Conservation (phyloP, 768 basidiomycete genomes). For the Termitomyces sp. region DNA sequence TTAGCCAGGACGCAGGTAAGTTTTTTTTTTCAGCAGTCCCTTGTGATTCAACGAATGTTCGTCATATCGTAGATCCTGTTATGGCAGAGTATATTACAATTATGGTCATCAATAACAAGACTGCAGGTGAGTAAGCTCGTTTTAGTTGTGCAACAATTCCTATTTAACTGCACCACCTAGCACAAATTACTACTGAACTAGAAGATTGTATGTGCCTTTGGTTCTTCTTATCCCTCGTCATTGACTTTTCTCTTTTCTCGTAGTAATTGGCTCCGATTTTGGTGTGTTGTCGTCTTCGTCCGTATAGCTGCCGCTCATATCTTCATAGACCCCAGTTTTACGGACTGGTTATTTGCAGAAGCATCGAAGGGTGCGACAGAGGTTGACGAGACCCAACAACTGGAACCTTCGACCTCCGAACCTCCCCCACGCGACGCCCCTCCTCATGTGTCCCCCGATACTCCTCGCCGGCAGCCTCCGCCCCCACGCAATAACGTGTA, state of each 20-base stretch:
- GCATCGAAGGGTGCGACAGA: constrained; percentile 66
- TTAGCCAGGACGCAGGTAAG: constrained; percentile 72
- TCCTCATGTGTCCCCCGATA: constrained; percentile 28
- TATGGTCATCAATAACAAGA: constrained; percentile 93
- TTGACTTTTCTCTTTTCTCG: constrained; percentile 1
- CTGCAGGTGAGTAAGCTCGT: constrained; percentile 43
- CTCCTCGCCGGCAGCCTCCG: constrained; percentile 38
- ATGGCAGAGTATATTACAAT: constrained; percentile 96
- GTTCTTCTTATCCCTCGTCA: neutral
- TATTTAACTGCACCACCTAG: constrained; percentile 30
- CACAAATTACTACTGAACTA: constrained; percentile 83
- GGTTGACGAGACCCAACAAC: constrained; percentile 33
- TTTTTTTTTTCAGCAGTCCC: constrained; percentile 10
- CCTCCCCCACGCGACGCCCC: constrained; percentile 26
- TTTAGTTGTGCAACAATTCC: neutral
- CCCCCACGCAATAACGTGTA: constrained; percentile 56
- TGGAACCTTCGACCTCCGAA: constrained; percentile 29
- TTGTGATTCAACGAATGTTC: neutral
- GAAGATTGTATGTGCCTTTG: constrained; percentile 57
- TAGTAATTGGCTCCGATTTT: constrained; percentile 77
- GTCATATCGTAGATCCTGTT: constrained; percentile 57
- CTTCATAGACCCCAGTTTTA: constrained; percentile 68
- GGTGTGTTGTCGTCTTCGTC: constrained; percentile 36
- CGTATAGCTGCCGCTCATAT: constrained; percentile 10
- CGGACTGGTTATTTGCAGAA: constrained; percentile 83